Base-by-base conservation (phyloP, 176 grass and related monocot genomes). In the Oryza punctata region DNA sequence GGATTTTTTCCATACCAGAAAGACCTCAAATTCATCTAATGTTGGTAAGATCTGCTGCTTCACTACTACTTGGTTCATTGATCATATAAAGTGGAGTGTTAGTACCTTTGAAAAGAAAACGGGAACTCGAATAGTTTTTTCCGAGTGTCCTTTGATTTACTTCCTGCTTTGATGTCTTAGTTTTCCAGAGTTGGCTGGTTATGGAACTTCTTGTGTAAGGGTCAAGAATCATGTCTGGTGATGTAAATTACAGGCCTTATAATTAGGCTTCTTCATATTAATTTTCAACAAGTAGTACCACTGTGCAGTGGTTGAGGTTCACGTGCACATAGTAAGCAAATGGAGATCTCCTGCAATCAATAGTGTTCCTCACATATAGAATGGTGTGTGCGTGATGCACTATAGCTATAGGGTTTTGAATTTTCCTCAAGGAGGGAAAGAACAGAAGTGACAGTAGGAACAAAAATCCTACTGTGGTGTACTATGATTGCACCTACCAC, bases 21-120 rank as follows among this genome's bases (percentile, higher is more conserved):
- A 76, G 78, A 70, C 75, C 43, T 72, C 83, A 52, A 52, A 83
- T 82, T 83, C 87, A 82, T 43, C 37, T 59, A 84, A 49, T 94
- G 90, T 89, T 86, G 83, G 74, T 86, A 68, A 73, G 67, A 76
- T 49, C 27, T 78, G 1, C 47, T 68, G 70, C 47, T 90, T 7
- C 29, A 6, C 37, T 18, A 78, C 26, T 81, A 28, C 19, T 73
- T 67, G 54, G 30, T 57, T 85, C 77, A 25, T 89, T 32, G 44
- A 81, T 45, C 16, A 76, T 70, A 69, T 47, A 27, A 80, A 69
- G n/a, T 28, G 82, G 50, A 84, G 44, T 32, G 0, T 65, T 25
- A 64, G 69, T 6, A 46, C 33, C 6, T 64, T 46, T 15, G 9
- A 72, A 60, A 70, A 72, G 5, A 16, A 68, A 43, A 23, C 21